Evolutionary conservation across 2,329 filamentous ascomycete genomes (phyloP).

Genomic region (Ophiognomonia clavigignenti-juglandacearum): DNA sequence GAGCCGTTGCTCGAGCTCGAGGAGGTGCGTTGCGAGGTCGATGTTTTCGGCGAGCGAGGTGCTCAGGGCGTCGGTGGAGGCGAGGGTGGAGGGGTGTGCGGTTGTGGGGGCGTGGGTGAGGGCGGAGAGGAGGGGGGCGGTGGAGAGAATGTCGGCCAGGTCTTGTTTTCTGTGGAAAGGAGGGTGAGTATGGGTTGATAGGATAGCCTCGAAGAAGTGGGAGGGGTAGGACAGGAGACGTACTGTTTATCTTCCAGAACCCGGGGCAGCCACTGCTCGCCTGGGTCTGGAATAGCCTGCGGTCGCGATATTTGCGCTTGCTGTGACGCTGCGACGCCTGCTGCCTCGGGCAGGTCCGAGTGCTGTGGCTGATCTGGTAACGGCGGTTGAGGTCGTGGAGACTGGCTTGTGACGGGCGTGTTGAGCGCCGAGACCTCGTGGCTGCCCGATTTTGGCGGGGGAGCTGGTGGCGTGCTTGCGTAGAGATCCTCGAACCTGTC

Average conservation of each 20-base stretch:
- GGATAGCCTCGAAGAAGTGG: no score
- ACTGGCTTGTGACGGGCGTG: constrained; percentile 51
- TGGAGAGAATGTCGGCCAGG: constrained; percentile 63
- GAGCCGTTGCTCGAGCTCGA: constrained; percentile 54
- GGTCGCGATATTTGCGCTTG: constrained; percentile 24
- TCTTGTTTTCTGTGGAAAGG: constrained; percentile 69
- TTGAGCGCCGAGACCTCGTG: constrained; percentile 64
- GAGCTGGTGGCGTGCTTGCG: constrained; percentile 57
- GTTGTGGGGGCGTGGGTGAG: constrained; percentile 63
- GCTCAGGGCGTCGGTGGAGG: constrained; percentile 61
- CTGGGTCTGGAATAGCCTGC: constrained; percentile 48
- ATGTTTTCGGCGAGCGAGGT: constrained; percentile 67
- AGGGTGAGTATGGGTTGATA: no score
- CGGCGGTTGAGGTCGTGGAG: constrained; percentile 37
- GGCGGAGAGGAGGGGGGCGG: constrained; percentile 64
- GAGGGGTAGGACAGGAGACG: constrained; percentile 25
- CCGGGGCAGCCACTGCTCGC: constrained; percentile 74
- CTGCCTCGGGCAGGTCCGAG: constrained; percentile 21
- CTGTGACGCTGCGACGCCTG: constrained; percentile 20
- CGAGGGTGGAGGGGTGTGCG: constrained; percentile 65
- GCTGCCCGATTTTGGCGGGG: constrained; percentile 67
- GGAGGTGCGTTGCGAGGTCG: constrained; percentile 59
- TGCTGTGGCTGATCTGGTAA: constrained; percentile 27
- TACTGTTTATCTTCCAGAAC: constrained; percentile 79
- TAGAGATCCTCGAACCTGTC: constrained; percentile 30